Conservation (phyloP, 1,284 basidiomycete species). For the Cerrena zonata region DNA sequence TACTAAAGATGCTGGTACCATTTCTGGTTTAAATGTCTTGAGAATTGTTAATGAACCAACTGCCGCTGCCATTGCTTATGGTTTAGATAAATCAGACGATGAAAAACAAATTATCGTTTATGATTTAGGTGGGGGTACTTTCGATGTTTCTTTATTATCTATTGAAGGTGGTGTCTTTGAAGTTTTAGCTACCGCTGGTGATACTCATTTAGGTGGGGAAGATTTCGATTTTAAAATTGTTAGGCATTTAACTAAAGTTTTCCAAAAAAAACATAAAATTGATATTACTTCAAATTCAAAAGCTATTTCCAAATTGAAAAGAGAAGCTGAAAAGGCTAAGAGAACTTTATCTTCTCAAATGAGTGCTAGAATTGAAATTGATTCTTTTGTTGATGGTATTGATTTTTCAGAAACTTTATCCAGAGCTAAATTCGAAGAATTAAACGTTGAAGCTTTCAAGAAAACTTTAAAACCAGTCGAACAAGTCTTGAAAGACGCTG, state of each 20-base stretch:
- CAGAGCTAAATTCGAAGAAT: slow-evolving; percentile 96
- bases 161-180: slow-evolving; percentile 99
- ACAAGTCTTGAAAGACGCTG: slow-evolving; percentile 96
- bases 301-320: slow-evolving; percentile 94
- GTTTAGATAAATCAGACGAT: slow-evolving; percentile 85
- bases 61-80: slow-evolving; percentile 95
- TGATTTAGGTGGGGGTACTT: slow-evolving; percentile 77
- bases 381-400: slow-evolving; percentile 88
- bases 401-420: slow-evolving; percentile 97
- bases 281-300: slow-evolving; percentile 85
- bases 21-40: slow-evolving; percentile 91
- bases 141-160: slow-evolving; percentile 92
- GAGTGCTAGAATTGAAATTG: slow-evolving; percentile 70
- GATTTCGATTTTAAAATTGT: slow-evolving; percentile 98
- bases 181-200: slow-evolving; percentile 94
- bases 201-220: slow-evolving; percentile 98
- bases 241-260: slow-evolving; percentile 85
- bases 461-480: slow-evolving; percentile 99
- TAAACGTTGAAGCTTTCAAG: slow-evolving; percentile 98
- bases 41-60: slow-evolving; percentile 99
- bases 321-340: slow-evolving; percentile 98
- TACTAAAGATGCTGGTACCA: slow-evolving; percentile 96
- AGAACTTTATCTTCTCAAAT: slow-evolving; percentile 84
- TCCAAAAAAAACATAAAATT: slow-evolving; percentile 92
- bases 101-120: slow-evolving; percentile 97